Conservation (phyloP, 768 basidiomycete genomes). For the Termitomyces sp. region DNA sequence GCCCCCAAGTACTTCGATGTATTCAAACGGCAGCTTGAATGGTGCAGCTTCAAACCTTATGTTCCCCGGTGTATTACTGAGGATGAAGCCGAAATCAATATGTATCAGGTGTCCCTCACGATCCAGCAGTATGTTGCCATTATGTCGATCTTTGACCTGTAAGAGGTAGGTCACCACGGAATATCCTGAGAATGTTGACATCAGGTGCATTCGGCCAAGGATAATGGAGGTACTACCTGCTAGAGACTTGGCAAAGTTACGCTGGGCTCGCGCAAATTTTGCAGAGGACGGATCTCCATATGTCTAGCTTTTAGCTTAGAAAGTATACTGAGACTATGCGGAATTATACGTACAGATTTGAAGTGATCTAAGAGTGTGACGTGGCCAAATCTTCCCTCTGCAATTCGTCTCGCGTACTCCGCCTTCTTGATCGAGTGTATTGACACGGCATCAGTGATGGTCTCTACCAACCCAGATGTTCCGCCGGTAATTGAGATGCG, state of each 20-base stretch:
- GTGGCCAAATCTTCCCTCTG: constrained; percentile 75
- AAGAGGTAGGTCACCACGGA: constrained; percentile 94
- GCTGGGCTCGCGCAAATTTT: constrained; percentile 85
- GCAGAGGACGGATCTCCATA: constrained; percentile 87
- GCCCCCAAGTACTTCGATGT: constrained; percentile 93
- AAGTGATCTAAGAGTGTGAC: constrained; percentile 94
- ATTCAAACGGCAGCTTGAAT: constrained; percentile 93
- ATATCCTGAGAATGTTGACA: constrained; percentile 52
- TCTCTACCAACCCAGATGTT: constrained; percentile 91
- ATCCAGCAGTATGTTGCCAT: constrained; percentile 96
- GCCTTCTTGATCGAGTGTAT: constrained; percentile 99
- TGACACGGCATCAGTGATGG: constrained; percentile 96
- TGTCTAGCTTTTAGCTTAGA: constrained; percentile 42
- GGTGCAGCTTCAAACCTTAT: constrained; percentile 99
- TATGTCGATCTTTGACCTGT: constrained; percentile 98
- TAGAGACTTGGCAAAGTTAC: constrained; percentile 89
- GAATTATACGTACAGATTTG: constrained; percentile 51
- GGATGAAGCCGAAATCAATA: constrained; percentile 98
- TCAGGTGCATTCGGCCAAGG: neutral
- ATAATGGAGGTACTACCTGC: constrained; percentile 44
- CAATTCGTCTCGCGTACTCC: constrained; percentile 86
- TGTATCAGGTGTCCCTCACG: constrained; percentile 92
- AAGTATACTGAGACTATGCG: neutral
- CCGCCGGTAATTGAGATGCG: constrained; percentile 93
- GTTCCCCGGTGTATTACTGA: constrained; percentile 94